Conservation (phyloP, 108 stramenopile genomes). For the Nannochloropsis salina region DNA sequence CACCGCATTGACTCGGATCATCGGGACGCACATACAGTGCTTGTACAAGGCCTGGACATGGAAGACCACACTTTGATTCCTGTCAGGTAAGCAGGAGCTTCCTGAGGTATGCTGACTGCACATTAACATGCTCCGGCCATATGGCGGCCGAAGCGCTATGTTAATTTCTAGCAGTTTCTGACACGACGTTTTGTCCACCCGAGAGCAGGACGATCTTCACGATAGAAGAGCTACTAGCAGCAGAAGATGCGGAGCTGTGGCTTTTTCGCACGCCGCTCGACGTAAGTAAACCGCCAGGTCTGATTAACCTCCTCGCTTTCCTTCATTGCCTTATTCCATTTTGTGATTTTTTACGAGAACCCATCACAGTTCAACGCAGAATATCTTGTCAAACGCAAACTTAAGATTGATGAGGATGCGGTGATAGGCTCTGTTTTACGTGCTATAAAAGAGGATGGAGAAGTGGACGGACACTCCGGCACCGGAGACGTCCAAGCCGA, state of each 20-base stretch:
- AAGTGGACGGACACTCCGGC: too few relatives aligned
- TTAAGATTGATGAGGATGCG: not conserved
- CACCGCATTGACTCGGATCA: too few relatives aligned
- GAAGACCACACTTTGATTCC: not conserved
- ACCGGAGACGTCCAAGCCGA: too few relatives aligned
- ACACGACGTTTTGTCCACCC: too few relatives aligned
- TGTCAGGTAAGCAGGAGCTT: not conserved
- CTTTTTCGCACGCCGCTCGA: conserved; percentile 13
- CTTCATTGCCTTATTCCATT: not conserved
- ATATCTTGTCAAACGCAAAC: not conserved
- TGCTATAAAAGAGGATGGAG: not conserved
- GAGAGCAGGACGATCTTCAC: not conserved
- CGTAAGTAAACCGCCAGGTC: not conserved
- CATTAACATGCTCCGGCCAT: too few relatives aligned
- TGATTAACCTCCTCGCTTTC: not conserved
- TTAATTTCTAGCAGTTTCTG: too few relatives aligned
- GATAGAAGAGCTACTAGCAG: not conserved
- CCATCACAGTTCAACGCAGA: conserved; percentile 19
- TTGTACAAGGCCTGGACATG: not conserved
- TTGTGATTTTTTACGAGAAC: not conserved
- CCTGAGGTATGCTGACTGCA: too few relatives aligned
- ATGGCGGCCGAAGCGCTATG: too few relatives aligned
- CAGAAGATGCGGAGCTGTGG: not conserved
- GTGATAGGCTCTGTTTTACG: not conserved
- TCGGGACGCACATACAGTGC: too few relatives aligned